phyloP scores from a whole-genome alignment of 2,329 filamentous ascomycete genomes.

The Talaromyces albobiverticillius region DNA sequence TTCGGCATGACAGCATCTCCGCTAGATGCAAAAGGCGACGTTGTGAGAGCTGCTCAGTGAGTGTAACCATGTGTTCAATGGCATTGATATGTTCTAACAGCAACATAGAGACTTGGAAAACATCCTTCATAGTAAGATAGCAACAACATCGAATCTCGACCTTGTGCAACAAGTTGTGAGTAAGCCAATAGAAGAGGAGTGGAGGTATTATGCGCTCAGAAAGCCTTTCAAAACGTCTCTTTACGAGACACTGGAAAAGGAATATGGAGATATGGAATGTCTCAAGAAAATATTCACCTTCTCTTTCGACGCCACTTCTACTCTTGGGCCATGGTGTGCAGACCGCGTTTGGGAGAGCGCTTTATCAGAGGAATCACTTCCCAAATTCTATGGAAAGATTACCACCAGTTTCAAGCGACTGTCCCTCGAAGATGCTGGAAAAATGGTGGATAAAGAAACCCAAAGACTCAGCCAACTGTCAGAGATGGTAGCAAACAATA shows the following conservation, averaged over 20 bases:
- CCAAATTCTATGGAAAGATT: constrained; percentile 57
- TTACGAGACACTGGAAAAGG: constrained; percentile 54
- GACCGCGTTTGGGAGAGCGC: constrained; percentile 76
- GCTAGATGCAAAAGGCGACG: constrained; percentile 75
- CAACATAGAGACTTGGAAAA: constrained; percentile 62
- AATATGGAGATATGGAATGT: constrained; percentile 51
- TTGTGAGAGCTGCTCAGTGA: constrained; percentile 63
- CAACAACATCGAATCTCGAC: constrained; percentile 65
- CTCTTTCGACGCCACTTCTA: constrained; percentile 58
- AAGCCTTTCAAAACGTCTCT: constrained; percentile 63
- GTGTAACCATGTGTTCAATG: constrained; percentile 9
- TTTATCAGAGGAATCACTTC: constrained; percentile 60
- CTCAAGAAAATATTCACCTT: constrained; percentile 60
- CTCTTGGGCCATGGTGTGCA: constrained; percentile 79
- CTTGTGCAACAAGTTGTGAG: constrained; percentile 59
- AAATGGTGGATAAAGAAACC: constrained; percentile 53
- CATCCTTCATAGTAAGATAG: constrained; percentile 77
- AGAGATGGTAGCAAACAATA: constrained; percentile 53
- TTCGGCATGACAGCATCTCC: constrained; percentile 98
- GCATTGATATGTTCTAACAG: constrained; percentile 12
- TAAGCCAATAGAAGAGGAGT: constrained; percentile 58
- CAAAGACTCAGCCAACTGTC: constrained; percentile 58
- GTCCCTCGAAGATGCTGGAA: constrained; percentile 14
- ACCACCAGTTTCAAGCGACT: constrained; percentile 16
- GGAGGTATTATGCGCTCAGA: constrained; percentile 54